A percentile compares a stretch with the other conserved stretches of the same genome.
Evolutionary conservation across 2,329 filamentous ascomycete genomes (phyloP).

Genomic region (Blumeriella jaapii): DNA sequence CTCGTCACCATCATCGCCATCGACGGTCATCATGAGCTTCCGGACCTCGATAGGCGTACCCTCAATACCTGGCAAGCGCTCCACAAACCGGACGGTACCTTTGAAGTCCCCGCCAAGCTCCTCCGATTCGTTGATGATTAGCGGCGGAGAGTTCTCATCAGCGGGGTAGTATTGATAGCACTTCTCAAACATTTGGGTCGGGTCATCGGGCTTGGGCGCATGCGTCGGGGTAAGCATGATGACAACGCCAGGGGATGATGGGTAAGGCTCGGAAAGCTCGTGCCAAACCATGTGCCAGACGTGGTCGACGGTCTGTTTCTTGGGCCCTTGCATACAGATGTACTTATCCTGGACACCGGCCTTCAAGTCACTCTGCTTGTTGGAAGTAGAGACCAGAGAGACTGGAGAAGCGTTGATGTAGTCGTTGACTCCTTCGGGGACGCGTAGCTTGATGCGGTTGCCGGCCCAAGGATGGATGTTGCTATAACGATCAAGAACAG

Average conservation of each 20-base stretch:
- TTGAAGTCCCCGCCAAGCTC: slow-evolving; percentile 56
- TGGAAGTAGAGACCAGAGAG: slow-evolving; percentile 31
- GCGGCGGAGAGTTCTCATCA: slow-evolving; percentile 37
- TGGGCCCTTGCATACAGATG: slow-evolving; percentile 92
- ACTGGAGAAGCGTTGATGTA: slow-evolving; percentile 74
- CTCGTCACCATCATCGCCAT: slow-evolving; percentile 34
- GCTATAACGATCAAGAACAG: slow-evolving; percentile 66
- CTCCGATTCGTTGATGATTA: slow-evolving; percentile 49
- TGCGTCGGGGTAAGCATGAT: slow-evolving; percentile 90
- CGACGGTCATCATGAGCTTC: slow-evolving; percentile 48
- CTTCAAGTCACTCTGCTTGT: slow-evolving; percentile 20
- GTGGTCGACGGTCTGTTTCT: slow-evolving; percentile 60
- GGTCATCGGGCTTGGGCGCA: slow-evolving; percentile 29
- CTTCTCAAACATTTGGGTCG: slow-evolving; percentile 54
- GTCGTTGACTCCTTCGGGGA: slow-evolving; percentile 60
- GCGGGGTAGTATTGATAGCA: slow-evolving; percentile 82
- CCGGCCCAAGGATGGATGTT: slow-evolving; percentile 87
- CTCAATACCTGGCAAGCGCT: slow-evolving; percentile 38
- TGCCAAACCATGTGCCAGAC: slow-evolving; percentile 96
- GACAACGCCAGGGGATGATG: slow-evolving; percentile 63
- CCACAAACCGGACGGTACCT: slow-evolving; percentile 53
- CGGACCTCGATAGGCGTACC: slow-evolving; percentile 60
- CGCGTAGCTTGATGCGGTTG: slow-evolving; percentile 71
- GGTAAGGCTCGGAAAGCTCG: slow-evolving; percentile 37
- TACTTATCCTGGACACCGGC: slow-evolving; percentile 40